Conservation (phyloP, 75 land plant genomes). For the Selaginella tamariscina region DNA sequence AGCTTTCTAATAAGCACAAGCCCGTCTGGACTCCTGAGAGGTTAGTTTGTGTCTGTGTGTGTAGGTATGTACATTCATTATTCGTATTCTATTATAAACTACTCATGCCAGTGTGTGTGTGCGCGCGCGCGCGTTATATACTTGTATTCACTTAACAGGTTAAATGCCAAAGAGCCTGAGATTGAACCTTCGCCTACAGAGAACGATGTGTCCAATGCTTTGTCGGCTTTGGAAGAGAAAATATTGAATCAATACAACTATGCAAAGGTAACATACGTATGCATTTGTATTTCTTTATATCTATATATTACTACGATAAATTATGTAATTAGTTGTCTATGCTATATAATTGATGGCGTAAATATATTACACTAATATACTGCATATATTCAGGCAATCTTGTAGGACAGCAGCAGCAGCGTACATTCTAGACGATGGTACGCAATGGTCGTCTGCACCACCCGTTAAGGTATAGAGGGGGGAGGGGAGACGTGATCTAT, state of each 20-base stretch:
- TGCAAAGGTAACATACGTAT: slow-evolving; percentile 46
- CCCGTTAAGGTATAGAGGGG: slow-evolving; percentile 78
- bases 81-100: too few relatives aligned
- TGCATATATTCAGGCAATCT: slow-evolving; percentile 37
- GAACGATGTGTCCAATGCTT: slow-evolving; percentile 38
- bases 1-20: slow-evolving; percentile 62
- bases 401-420: slow-evolving; percentile 70
- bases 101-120: too few relatives aligned
- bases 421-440: slow-evolving; percentile 78
- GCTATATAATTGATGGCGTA: neutral
- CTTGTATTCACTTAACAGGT: neutral
- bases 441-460: slow-evolving; percentile 90
- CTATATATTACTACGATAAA: too few relatives aligned
- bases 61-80: too few relatives aligned
- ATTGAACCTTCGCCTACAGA: neutral
- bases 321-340: neutral
- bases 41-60: too few relatives aligned
- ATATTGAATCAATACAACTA: slow-evolving; percentile 67
- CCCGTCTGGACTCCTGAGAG: slow-evolving; percentile 56
- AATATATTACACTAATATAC: neutral
- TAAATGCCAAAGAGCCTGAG: neutral
- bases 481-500: too few relatives aligned
- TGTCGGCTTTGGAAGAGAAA: slow-evolving; percentile 73
- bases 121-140: too few relatives aligned
- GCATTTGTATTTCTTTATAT: neutral